Evolutionary conservation across 805 yeast genomes (phyloP).

Genomic region (Suhomyces sp.): DNA sequence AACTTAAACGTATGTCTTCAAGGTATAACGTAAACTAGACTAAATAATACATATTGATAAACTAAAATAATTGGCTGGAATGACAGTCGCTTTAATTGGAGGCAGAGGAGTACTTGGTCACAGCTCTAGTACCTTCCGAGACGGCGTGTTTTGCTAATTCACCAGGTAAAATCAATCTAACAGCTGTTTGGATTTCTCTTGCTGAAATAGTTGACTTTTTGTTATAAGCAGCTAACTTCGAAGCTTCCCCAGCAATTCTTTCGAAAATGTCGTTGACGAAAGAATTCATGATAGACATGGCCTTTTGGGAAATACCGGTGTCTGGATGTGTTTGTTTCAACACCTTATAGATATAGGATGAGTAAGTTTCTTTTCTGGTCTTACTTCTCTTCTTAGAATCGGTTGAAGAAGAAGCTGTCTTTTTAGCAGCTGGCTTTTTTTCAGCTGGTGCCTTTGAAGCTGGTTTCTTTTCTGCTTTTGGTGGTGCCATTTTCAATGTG

Average conservation of each 20-base stretch:
- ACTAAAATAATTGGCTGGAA: conserved; percentile 2
- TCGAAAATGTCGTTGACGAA: conserved; percentile 37
- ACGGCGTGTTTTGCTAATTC: conserved; percentile 41
- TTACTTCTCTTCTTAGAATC: conserved; percentile 35
- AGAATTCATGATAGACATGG: conserved; percentile 40
- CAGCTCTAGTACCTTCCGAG: conserved; percentile 41
- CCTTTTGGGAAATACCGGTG: conserved; percentile 39
- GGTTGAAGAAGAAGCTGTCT: conserved; percentile 29
- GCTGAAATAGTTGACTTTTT: conserved; percentile 39
- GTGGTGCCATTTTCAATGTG: conserved; percentile 30
- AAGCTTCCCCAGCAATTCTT: conserved; percentile 37
- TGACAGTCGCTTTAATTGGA: conserved; percentile 23
- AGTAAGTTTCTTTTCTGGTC: conserved; percentile 39
- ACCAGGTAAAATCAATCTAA: conserved; percentile 40
- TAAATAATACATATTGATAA: conserved; percentile 14
- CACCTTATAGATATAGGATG: conserved; percentile 38
- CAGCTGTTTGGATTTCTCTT: conserved; percentile 39
- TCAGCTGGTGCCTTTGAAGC: conserved; percentile 41
- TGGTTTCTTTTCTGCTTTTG: conserved; percentile 38
- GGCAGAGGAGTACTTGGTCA: conserved; percentile 39
- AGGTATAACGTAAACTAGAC: conserved; percentile 6
- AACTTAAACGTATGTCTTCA: background rate
- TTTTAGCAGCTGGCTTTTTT: conserved; percentile 40
- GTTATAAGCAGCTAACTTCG: conserved; percentile 40
- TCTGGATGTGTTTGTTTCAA: conserved; percentile 41